These are phyloP conservation scores for Gossypium mustelinum DNA, from an alignment of 345 rosid genomes.

Conservation along the genomic window DNA sequence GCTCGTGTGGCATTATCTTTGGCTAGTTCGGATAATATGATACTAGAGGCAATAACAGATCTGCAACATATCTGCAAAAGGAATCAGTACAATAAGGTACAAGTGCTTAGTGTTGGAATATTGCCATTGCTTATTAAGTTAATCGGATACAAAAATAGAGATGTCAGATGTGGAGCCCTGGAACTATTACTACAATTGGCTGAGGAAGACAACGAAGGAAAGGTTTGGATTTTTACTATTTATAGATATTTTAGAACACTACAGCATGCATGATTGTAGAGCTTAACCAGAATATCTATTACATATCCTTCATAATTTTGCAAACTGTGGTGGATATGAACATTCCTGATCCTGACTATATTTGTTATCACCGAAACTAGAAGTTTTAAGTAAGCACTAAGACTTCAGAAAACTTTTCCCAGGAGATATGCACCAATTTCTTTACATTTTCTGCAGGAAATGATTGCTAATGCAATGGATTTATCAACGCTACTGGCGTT, in stretches of 20 bases:
- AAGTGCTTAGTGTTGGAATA: constrained; percentile 50
- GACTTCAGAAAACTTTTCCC: no score
- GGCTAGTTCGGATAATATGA: constrained; percentile 65
- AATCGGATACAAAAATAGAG: constrained; percentile 42
- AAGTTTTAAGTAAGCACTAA: no score
- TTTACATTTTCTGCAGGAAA: constrained; percentile 45
- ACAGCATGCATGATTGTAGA: neutral
- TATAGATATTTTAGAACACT: constrained; percentile 1
- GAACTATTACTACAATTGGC: constrained; percentile 49
- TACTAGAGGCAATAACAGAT: constrained; percentile 62
- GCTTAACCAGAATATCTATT: neutral
- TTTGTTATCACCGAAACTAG: no score
- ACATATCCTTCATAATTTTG: neutral
- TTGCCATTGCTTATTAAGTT: constrained; percentile 53
- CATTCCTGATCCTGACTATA: no score
- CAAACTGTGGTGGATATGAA: no score
- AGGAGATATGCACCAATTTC: neutral
- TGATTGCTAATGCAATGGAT: constrained; percentile 43
- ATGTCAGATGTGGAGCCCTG: constrained; percentile 55
- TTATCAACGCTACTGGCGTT: constrained; percentile 45
- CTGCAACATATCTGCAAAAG: constrained; percentile 56
- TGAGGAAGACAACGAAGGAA: constrained; percentile 47
- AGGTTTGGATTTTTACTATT: constrained; percentile 45
- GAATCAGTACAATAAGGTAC: constrained; percentile 44
- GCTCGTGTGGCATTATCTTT: constrained; percentile 63